A percentile compares a stretch with the other conserved stretches of the same genome.
These are phyloP conservation scores for Elongisporangium undulatum DNA, from an alignment of 352 stramenopile species.

Conservation along the genomic window DNA sequence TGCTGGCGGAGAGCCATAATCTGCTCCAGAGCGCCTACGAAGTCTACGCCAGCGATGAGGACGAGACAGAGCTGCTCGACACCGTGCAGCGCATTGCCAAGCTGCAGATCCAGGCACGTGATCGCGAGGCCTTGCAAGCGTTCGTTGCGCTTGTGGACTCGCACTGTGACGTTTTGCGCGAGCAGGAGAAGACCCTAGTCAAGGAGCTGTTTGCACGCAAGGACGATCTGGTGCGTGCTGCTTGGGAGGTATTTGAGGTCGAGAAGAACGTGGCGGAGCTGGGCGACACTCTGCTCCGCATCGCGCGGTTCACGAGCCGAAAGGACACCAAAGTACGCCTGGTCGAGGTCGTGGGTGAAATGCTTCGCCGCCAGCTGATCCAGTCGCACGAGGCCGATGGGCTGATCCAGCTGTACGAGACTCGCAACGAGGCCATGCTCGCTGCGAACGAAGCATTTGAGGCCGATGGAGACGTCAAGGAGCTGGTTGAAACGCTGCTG, in stretches of 20 bases:
- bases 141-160: constrained; percentile 29
- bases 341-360: constrained; percentile 62
- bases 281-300: constrained; percentile 42
- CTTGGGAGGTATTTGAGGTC: constrained; percentile 45
- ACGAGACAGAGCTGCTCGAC: constrained; percentile 64
- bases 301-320: constrained; percentile 45
- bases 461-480: constrained; percentile 62
- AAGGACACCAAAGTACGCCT: constrained; percentile 42
- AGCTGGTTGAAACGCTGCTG: constrained; percentile 76
- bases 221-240: constrained; percentile 42
- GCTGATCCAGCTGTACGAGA: constrained; percentile 56
- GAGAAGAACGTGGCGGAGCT: constrained; percentile 42
- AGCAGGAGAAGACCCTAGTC: constrained; percentile 28
- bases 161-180: constrained; percentile 27
- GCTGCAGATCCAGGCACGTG: constrained; percentile 40
- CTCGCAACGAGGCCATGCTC: constrained; percentile 66
- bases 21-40: constrained; percentile 72
- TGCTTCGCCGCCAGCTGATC: constrained; percentile 51
- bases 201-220: constrained; percentile 40
- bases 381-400: constrained; percentile 51
- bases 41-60: constrained; percentile 48
- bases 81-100: constrained; percentile 69
- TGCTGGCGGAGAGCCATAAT: constrained; percentile 52
- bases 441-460: constrained; percentile 72
- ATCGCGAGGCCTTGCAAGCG: constrained; percentile 28